A percentile compares a stretch with the other conserved stretches of the same genome.
Conservation (phyloP, 164 flowering plant genomes). For the Umbellularia californica region DNA sequence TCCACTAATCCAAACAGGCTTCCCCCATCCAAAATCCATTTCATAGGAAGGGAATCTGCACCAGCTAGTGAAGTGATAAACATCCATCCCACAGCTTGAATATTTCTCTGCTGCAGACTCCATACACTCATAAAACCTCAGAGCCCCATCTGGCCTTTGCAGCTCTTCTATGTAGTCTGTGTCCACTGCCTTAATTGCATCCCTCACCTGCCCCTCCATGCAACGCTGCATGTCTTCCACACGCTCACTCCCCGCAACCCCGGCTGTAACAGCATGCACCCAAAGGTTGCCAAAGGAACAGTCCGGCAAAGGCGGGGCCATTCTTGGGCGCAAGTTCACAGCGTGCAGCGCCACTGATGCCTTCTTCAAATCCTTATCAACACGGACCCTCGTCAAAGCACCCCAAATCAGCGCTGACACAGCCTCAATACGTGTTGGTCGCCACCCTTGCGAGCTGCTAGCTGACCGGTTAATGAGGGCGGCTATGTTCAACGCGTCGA, state of each 20-base stretch:
- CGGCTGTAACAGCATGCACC: background rate
- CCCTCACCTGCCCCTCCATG: slow-evolving; percentile 8
- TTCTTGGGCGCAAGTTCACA: slow-evolving; percentile 25
- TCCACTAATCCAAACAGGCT: slow-evolving; percentile 30
- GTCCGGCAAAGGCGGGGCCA: slow-evolving; percentile 23
- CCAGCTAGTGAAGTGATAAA: slow-evolving; percentile 26
- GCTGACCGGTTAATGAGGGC: slow-evolving; percentile 16
- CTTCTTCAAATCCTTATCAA: background rate
- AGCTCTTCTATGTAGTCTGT: slow-evolving; percentile 14
- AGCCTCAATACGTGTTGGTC: slow-evolving; percentile 41
- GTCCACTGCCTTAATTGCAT: slow-evolving; percentile 12
- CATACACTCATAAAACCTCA: background rate
- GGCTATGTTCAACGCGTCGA: slow-evolving; percentile 31
- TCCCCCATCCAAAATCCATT: slow-evolving; percentile 46
- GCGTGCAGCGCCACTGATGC: slow-evolving; percentile 13
- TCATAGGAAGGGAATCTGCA: slow-evolving; percentile 26
- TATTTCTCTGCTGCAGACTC: background rate
- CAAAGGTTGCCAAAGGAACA: slow-evolving; percentile 26
- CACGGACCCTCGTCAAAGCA: slow-evolving; percentile 13
- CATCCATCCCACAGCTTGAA: slow-evolving; percentile 9
- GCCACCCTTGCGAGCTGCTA: slow-evolving; percentile 1
- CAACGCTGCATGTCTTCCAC: background rate
- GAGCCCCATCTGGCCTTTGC: slow-evolving; percentile 6
- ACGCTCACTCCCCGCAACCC: background rate
- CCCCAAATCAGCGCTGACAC: slow-evolving; percentile 54